Evolutionary conservation across 352 stramenopile genomes (phyloP).

Genomic region (Globisporangium recalcitrans): DNA sequence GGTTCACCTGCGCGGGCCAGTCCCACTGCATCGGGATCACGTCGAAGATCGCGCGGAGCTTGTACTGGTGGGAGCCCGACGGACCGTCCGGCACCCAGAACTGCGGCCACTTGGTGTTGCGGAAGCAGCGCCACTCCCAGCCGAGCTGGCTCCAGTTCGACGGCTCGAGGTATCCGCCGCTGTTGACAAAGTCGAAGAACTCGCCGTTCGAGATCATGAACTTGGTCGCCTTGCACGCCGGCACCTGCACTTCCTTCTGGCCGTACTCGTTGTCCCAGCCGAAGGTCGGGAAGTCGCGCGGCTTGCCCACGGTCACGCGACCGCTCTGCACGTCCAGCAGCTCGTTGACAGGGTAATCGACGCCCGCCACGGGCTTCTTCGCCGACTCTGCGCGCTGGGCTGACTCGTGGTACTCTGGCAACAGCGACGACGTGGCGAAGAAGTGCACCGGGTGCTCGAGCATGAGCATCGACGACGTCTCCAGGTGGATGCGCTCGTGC

Average conservation of each 20-base stretch:
- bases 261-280: slow-evolving; percentile 99
- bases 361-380: slow-evolving; percentile 55
- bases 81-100: slow-evolving; percentile 93
- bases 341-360: slow-evolving; percentile 88
- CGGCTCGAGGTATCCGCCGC: slow-evolving; percentile 89
- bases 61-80: slow-evolving; percentile 92
- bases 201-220: slow-evolving; percentile 96
- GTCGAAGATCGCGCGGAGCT: slow-evolving; percentile 91
- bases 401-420: slow-evolving; percentile 82
- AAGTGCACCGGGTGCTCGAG: slow-evolving; percentile 89
- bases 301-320: slow-evolving; percentile 87
- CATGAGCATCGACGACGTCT: slow-evolving; percentile 96
- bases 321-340: slow-evolving; percentile 72
- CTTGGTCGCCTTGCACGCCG: slow-evolving; percentile 84
- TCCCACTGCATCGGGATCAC: slow-evolving; percentile 91
- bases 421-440: slow-evolving; percentile 79
- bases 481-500: slow-evolving; percentile 96
- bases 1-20: slow-evolving; percentile 95
- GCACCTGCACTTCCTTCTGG: slow-evolving; percentile 77
- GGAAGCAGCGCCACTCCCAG: slow-evolving; percentile 94
- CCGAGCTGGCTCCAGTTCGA: slow-evolving; percentile 89
- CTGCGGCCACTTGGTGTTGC: slow-evolving; percentile 94
- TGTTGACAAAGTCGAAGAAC: slow-evolving; percentile 93
- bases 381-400: slow-evolving; percentile 25
- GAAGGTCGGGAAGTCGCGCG: slow-evolving; percentile 89